Evolutionary conservation across 2,329 filamentous ascomycete species (phyloP).

Genomic region (Corinectria fuckeliana): DNA sequence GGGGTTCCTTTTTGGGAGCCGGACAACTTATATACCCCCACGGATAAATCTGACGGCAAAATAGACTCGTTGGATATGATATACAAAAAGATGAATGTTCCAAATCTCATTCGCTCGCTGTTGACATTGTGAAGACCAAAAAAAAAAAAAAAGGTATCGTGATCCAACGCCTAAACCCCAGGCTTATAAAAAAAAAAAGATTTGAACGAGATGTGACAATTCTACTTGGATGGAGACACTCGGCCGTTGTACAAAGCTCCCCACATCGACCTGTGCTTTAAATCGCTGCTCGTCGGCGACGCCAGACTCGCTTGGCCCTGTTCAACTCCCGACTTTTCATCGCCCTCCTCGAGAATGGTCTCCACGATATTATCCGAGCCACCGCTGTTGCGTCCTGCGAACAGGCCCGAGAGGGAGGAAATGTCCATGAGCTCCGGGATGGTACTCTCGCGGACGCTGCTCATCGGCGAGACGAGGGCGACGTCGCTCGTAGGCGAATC

Average conservation of each 20-base stretch:
- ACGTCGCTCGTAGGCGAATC: not conserved
- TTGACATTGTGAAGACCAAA: constrained; percentile 8
- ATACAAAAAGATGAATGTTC: constrained; percentile 20
- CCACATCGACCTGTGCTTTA: constrained; percentile 10
- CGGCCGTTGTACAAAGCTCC: not conserved
- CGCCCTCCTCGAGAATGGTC: not conserved
- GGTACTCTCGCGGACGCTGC: not conserved
- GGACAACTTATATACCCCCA: constrained; percentile 37
- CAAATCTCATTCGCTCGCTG: not conserved
- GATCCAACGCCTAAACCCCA: not conserved
- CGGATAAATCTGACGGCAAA: constrained; percentile 29
- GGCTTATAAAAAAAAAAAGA: not conserved
- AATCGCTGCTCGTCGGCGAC: not conserved
- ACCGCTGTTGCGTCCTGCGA: not conserved
- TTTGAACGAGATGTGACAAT: not conserved
- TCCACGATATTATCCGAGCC: constrained; percentile 1
- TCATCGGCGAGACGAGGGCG: not conserved
- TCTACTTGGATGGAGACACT: constrained; percentile 12
- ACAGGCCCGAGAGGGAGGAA: not conserved
- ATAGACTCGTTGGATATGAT: constrained; percentile 29
- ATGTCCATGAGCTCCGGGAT: constrained; percentile 10
- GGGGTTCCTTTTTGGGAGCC: constrained; percentile 25
- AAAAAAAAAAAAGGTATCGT: constrained; percentile 26
- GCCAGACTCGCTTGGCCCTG: constrained; percentile 20
- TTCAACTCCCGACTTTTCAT: not conserved